Evolutionary conservation across 495 filamentous ascomycete genomes (phyloP), one percentile per base, ranked within the genome.

Genomic region (Daldinia decipiens): DNA sequence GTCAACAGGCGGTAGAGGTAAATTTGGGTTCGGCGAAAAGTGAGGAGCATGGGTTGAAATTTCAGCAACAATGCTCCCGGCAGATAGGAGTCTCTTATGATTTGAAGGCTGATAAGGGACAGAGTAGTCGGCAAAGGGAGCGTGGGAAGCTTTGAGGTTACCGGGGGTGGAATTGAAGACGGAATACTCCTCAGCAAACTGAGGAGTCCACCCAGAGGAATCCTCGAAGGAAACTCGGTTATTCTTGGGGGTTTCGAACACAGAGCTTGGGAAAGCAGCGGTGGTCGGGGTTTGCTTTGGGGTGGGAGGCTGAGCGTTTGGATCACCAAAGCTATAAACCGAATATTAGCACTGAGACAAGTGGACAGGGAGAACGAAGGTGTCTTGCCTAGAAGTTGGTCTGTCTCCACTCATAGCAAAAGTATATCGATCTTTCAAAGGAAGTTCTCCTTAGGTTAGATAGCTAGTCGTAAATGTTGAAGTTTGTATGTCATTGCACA

Each of bases 321-420:
- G 86, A 84, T 90, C 88, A 85, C 85, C 90, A 88, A 92, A 92
- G 86, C 90, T 92, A 73, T 79, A 82, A 70, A 62, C 62, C 13
- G 34, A 53, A 38, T 66, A 65, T 79, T 67, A 80, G 75, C 71
- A 72, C 52, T 54, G 62, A 70, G 65, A 62, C 61, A 70, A 40
- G 52, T 60, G 27, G 57, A 65, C 70, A 73, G 65, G 67, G 73
- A 67, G 50, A 74, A 73, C 64, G 68, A 68, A 63, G 39, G 64
- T 62, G 59, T 75, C 85, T 83, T 87, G 91, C 90, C 90, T 92
- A 81, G 90, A 88, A 77, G 85, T 85, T 77, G 83, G 85, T 79
- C 89, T 85, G 84, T 92, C 90, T 85, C 87, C 91, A 87, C 88
- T 93, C 90, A 93, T 93, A 85, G 82, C 84, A 85, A 81, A 77